Base-by-base conservation (phyloP, 768 basidiomycete genomes). In the Termitomyces sp. region DNA sequence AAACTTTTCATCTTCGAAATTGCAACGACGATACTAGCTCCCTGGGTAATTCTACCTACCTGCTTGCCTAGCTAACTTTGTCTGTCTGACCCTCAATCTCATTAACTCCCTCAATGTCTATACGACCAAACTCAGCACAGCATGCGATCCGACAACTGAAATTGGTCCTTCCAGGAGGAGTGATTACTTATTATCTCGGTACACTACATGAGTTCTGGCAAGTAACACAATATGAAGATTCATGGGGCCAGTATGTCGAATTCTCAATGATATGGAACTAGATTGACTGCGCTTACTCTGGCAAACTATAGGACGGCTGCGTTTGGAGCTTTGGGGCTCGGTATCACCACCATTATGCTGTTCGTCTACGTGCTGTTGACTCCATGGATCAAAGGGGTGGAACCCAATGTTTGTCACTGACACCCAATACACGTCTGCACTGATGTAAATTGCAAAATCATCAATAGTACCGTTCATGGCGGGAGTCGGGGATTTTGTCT, bases 131-230 rank as follows among this genome's bases (percentile, higher is more conserved):
- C 4, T 36, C 64, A 58, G 57, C 57, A 36, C 64, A 73, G 56
- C 85, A 90, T 68, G 81, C 84, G 1, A 67, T 82, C 56, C 78
- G 81, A 51, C 89, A 90, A 73, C 79, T 91, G 66, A 88, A 90
- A 67, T 84, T 90, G 55, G 81, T 90, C 47, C 65, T 90, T 12
- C 88, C 90, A n/a, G 89, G 90, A 12, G 84, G 76, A 1, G 65
- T 72, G 41, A 61, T 85, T 65, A 88, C 88, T 3, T 85, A 84
- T 68, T 81, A 81, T 65, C 73, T 90, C 31, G 77, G 79, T 33
- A 85, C 85, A 12, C 68, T 82, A 36, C 70, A 75, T 42, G 71
- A 82, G 63, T 75, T 88, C 60, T 75, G 76, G 70, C 63, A 64
- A 39, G 65, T 86, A 24, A 65, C 75, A 5, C 68, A 75, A 18